Evolutionary conservation across 768 basidiomycete species (phyloP).

Genomic region (Vishniacozyma victoriae): DNA sequence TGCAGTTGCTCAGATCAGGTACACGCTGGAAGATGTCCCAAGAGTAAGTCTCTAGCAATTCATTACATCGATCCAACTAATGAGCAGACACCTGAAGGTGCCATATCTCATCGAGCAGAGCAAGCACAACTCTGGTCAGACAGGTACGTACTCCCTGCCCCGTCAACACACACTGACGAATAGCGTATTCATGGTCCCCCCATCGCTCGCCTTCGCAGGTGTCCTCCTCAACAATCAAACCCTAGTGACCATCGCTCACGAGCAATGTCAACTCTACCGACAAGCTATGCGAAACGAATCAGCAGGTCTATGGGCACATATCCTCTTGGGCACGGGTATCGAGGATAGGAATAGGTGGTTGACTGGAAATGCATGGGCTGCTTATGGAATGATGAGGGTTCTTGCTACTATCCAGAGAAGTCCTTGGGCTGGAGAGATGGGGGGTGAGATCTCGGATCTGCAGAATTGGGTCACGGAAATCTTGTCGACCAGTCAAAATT

Average conservation of each 20-base stretch:
- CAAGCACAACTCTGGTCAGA: constrained; percentile 46
- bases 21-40: constrained; percentile 39
- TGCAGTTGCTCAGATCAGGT: constrained; percentile 33
- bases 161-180: background rate
- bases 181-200: constrained; percentile 51
- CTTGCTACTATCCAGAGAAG: constrained; percentile 48
- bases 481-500: constrained; percentile 35
- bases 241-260: constrained; percentile 49
- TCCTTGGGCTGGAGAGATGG: constrained; percentile 37
- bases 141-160: background rate
- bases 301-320: constrained; percentile 50
- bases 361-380: constrained; percentile 52
- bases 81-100: constrained; percentile 41
- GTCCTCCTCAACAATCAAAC: constrained; percentile 46
- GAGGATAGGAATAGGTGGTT: constrained; percentile 47
- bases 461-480: constrained; percentile 48
- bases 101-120: constrained; percentile 50
- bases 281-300: constrained; percentile 41
- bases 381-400: constrained; percentile 50
- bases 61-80: background rate
- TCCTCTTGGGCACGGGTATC: constrained; percentile 32
- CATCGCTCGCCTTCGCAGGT: constrained; percentile 52
- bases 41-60: constrained; percentile 25
- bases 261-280: constrained; percentile 51
- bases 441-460: constrained; percentile 41